These are phyloP conservation scores for Protostelium mycophagum DNA, from an alignment of 78 protist genomes.

Conservation along the genomic window DNA sequence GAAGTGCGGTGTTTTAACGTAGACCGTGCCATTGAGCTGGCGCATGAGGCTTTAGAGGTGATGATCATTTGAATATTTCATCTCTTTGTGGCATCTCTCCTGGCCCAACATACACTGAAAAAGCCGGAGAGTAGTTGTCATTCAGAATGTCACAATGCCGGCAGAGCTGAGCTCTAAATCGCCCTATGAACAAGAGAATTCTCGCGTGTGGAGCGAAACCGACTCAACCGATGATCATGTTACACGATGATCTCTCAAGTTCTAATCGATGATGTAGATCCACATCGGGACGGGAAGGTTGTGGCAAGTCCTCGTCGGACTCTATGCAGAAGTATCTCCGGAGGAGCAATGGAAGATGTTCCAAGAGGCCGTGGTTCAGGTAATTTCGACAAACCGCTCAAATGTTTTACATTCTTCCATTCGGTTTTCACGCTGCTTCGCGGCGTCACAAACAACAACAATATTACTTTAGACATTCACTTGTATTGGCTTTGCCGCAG, in stretches of 20 bases:
- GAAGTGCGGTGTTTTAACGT: slow-evolving; percentile 74
- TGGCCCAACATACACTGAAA: too few relatives aligned
- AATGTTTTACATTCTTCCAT: neutral
- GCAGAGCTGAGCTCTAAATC: too few relatives aligned
- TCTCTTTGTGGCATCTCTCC: too few relatives aligned
- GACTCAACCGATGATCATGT: too few relatives aligned
- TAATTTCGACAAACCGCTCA: neutral
- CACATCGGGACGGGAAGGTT: slow-evolving; percentile 86
- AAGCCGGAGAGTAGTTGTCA: too few relatives aligned
- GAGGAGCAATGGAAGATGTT: slow-evolving; percentile 42
- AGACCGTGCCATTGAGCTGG: slow-evolving; percentile 56
- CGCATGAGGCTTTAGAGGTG: slow-evolving; percentile 62
- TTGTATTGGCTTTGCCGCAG: too few relatives aligned
- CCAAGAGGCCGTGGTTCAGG: slow-evolving; percentile 42
- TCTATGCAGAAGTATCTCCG: slow-evolving; percentile 44
- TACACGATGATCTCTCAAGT: neutral
- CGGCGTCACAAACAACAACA: neutral
- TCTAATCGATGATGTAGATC: neutral
- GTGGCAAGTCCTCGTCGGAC: slow-evolving; percentile 90
- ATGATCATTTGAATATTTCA: too few relatives aligned
- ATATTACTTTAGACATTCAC: neutral
- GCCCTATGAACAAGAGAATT: too few relatives aligned
- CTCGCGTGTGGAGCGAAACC: too few relatives aligned
- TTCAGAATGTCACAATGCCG: too few relatives aligned
- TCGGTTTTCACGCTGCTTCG: neutral